Evolutionary conservation across 768 basidiomycete species (phyloP), one percentile per base, ranked within the genome.

Genomic region (Leccinum imitatum): DNA sequence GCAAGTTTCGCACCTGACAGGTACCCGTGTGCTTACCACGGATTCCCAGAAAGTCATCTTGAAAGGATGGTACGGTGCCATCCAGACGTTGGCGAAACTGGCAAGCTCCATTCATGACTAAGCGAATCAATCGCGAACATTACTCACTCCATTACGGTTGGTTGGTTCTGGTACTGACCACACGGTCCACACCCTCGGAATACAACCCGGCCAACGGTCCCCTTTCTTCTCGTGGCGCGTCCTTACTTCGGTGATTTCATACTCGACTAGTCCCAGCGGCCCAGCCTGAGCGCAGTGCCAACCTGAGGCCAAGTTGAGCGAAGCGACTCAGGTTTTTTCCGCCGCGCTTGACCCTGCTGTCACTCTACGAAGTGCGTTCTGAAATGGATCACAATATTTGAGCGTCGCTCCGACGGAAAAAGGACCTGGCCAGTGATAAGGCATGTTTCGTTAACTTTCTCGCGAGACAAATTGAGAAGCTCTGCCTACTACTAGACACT

Each of bases 31-130:
- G 21, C 53, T 33, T 30, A 6, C 53, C 33, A 54, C 3, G 19
- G 23, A 57, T 50, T n/a, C 66, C 62, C 23, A n/a, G 58, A 68
- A 70, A 59, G 68, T 68, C 57, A 61, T 7, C 30, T 13, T 66
- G 35, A 62, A 68, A 31, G 35, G 23, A 25, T 50, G 47, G 47
- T 25, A 10, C 15, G 53, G 23, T 53, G 50, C 31, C 31, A 33
- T 31, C 31, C 31, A 31, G 31, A 31, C 31, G 31, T 35, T 14
- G 50, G 53, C 51, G 57, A 50, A 6, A 47, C 10, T n/a, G 7
- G 50, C 8, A 30, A 52, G 51, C 44, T 54, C 19, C 39, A 30
- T 19, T 0, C 41, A 57, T 70, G 69, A 71, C 69, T 71, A 69
- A 70, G 69, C 65, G 37, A 21, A 53, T 23, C 55, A 21, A 31